phyloP scores from a whole-genome alignment of 2,329 filamentous ascomycete species.

The Fusarium odoratissimum region DNA sequence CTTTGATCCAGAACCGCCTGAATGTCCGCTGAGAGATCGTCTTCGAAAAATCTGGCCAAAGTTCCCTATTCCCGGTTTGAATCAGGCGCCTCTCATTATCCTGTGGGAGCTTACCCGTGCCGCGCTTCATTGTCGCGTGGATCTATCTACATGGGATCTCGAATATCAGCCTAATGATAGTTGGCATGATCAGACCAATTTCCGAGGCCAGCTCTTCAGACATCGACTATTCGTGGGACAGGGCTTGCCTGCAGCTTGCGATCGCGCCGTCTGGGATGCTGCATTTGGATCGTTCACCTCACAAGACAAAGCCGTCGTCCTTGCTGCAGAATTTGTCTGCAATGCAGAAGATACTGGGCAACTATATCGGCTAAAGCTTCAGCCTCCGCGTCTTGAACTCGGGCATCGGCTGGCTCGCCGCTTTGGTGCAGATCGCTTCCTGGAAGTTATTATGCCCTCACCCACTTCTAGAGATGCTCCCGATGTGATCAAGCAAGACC shows the following conservation, averaged over 20 bases:
- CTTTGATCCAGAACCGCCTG: neutral
- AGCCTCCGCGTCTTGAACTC: constrained; percentile 60
- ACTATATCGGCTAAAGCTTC: constrained; percentile 59
- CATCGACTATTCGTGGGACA: constrained; percentile 58
- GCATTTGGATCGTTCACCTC: constrained; percentile 53
- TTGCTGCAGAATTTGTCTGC: constrained; percentile 57
- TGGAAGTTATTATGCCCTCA: constrained; percentile 65
- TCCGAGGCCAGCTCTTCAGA: constrained; percentile 56
- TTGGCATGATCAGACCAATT: constrained; percentile 57
- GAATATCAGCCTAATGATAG: constrained; percentile 49
- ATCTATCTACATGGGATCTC: constrained; percentile 51
- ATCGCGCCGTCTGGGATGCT: constrained; percentile 58
- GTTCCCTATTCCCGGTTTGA: constrained; percentile 54
- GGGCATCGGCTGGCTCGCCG: constrained; percentile 64
- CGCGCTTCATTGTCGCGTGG: constrained; percentile 58
- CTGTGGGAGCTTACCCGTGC: constrained; percentile 65
- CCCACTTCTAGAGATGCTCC: constrained; percentile 47
- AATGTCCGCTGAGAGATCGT: constrained; percentile 39
- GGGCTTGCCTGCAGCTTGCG: constrained; percentile 60
- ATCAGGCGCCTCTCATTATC: constrained; percentile 60
- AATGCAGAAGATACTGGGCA: constrained; percentile 52
- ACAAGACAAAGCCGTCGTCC: constrained; percentile 53
- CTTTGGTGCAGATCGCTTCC: constrained; percentile 69
- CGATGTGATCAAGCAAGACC: constrained; percentile 47
- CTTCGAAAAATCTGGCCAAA: constrained; percentile 54